Conservation (phyloP, 495 filamentous ascomycete species). For the Hyaloscypha bicolor region DNA sequence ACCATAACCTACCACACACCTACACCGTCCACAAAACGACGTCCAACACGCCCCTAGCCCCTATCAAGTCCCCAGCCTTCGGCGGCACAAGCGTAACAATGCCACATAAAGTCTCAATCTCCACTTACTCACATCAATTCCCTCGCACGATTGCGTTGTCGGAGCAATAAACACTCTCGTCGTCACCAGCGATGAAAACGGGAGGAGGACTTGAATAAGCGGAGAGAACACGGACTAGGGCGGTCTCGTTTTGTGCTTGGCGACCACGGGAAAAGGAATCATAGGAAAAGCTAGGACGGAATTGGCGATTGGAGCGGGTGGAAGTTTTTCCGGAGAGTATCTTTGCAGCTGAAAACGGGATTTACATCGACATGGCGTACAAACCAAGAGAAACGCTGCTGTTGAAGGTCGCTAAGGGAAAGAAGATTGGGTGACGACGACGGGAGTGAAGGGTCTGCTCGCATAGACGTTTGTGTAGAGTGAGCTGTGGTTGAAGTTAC, state of each 20-base stretch:
- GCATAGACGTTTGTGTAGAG: conserved; percentile 13
- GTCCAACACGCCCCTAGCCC: not conserved
- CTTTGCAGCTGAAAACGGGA: conserved; percentile 3
- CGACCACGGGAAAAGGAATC: not conserved
- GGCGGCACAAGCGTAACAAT: not conserved
- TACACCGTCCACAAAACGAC: not conserved
- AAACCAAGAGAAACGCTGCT: conserved; percentile 5
- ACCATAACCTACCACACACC: not conserved
- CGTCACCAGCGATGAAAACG: not conserved
- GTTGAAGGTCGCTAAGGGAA: conserved; percentile 10
- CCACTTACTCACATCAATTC: not conserved
- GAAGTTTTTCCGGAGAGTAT: conserved; percentile 1
- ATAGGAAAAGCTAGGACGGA: not conserved
- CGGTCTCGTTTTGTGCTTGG: not conserved
- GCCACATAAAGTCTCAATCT: conserved; percentile 1
- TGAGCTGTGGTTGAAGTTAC: conserved; percentile 7
- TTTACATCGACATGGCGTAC: conserved; percentile 17
- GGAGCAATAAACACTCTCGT: conserved; percentile 3
- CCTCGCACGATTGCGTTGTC: not conserved
- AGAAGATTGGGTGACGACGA: conserved; percentile 1
- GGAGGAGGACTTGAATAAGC: not conserved
- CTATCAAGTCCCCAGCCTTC: not conserved
- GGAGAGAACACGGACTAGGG: not conserved
- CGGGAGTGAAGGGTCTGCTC: conserved; percentile 9
- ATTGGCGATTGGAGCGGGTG: conserved; percentile 1